phyloP scores from a whole-genome alignment of 1,284 basidiomycete species.

The Marasmius sp. region DNA sequence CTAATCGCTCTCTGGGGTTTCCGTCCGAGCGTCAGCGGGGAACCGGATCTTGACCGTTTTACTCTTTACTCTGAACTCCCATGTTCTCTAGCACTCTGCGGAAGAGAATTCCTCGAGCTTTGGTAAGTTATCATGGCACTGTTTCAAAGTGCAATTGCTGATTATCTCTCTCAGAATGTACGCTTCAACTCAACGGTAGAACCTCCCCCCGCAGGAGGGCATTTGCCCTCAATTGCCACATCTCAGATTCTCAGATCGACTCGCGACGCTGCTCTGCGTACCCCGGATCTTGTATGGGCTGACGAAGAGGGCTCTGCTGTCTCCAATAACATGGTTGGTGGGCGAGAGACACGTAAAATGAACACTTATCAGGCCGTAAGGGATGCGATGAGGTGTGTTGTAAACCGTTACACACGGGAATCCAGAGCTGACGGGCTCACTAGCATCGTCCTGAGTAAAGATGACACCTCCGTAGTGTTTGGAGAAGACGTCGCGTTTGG shows the following conservation, averaged over 20 bases:
- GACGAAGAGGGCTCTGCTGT: slow-evolving; percentile 55
- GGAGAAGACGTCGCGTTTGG: slow-evolving; percentile 95
- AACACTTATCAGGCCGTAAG: slow-evolving; percentile 89
- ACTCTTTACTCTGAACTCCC: slow-evolving; percentile 17
- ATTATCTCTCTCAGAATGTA: slow-evolving; percentile 20
- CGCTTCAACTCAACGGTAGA: slow-evolving; percentile 53
- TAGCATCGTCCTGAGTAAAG: slow-evolving; percentile 81
- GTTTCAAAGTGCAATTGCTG: not conserved
- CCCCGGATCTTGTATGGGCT: slow-evolving; percentile 69
- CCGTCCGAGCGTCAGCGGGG: not conserved
- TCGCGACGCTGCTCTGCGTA: slow-evolving; percentile 68
- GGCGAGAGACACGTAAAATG: slow-evolving; percentile 87
- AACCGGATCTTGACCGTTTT: slow-evolving; percentile 42
- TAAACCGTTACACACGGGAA: not conserved
- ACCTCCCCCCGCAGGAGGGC: slow-evolving; percentile 72
- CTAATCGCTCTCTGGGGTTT: not conserved
- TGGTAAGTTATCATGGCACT: slow-evolving; percentile 12
- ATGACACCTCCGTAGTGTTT: slow-evolving; percentile 87
- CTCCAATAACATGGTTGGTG: slow-evolving; percentile 55
- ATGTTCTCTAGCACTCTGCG: slow-evolving; percentile 34
- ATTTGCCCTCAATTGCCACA: slow-evolving; percentile 65
- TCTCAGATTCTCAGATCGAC: slow-evolving; percentile 63
- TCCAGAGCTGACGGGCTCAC: not conserved
- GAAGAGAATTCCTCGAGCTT: slow-evolving; percentile 13
- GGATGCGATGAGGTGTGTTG: slow-evolving; percentile 75